Base-by-base conservation (phyloP, 225 moss, liverwort and hornwort species). In the Neckera pumila region DNA sequence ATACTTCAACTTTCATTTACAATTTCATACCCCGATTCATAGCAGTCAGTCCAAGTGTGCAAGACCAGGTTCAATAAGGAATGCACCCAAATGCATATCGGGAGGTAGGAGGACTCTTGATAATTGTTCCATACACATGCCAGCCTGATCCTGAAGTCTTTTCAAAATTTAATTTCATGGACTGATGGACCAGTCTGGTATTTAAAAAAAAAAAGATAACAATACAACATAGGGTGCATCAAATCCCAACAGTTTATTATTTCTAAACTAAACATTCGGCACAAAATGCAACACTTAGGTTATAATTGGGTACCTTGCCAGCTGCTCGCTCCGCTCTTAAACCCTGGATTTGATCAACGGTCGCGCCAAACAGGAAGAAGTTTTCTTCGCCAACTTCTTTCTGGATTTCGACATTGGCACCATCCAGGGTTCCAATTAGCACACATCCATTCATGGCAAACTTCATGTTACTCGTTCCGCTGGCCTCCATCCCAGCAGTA, bases 401-500 rank as follows among this genome's bases (percentile, higher is more conserved):
- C 88, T 93, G 95, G 63, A 97, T 99, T 90, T 98, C 98, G 62
- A 97, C 96, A 75, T 99, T 97, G 59, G 98, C 98, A 54, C 98
- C 98, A 90, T 99, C 98, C 65, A 99, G 89, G 30, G 97, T 99
- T 81, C 97, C 97, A 54, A 97, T 99, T 47, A 96, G 45, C 54
- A 99, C 84, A 36, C 98, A 97, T 23, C 98, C 98, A 71, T 99
- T 99, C 97, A 99, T 96, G 19, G 86, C 85, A 36, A 98, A 97
- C 90, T 98, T 98, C 98, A 99, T 99, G 88, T 99, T 97, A 86
- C 98, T 99, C 10, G 97, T 99, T 90, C 98, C 98, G 66, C 98
- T 99, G 17, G 98, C 98, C 87, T 99, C 98, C 91, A 96, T 91
- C 54, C 98, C 98, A 49, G 98, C 98, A 87, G 97, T 97, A 84